A percentile compares a stretch with the other conserved stretches of the same genome.
Conservation (phyloP, 148 eudicot species). For the Cornus florida region DNA sequence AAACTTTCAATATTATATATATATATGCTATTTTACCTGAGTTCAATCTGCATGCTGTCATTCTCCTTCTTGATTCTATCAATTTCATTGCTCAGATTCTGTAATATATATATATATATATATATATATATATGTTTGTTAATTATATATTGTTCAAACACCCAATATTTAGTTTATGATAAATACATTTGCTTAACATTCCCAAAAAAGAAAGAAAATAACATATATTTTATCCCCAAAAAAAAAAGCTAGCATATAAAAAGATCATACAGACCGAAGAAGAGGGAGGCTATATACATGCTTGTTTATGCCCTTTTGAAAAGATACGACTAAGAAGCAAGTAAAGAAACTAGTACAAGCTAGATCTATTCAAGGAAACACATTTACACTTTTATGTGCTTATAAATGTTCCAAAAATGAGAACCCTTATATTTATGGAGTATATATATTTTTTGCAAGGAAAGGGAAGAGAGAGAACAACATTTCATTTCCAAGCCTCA, state of each 20-base stretch:
- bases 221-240: no score
- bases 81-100: conserved; percentile 66
- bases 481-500: no score
- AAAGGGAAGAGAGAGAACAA: no score
- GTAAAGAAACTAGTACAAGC: conserved; percentile 9
- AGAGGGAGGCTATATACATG: neutral
- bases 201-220: no score
- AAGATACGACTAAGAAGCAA: conserved; percentile 13
- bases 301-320: conserved; percentile 9
- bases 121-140: no score
- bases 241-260: neutral
- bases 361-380: conserved; percentile 10
- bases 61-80: conserved; percentile 79
- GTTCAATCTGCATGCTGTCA: conserved; percentile 69
- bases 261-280: neutral
- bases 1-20: conserved; percentile 14
- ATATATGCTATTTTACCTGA: conserved; percentile 40
- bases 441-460: neutral
- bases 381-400: neutral
- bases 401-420: conserved; percentile 11
- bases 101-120: conserved; percentile 1
- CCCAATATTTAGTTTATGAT: neutral
- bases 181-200: no score
- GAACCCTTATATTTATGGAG: neutral
- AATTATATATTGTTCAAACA: neutral